phyloP scores from a whole-genome alignment of 441 rosid species.

The Biscutella laevigata region DNA sequence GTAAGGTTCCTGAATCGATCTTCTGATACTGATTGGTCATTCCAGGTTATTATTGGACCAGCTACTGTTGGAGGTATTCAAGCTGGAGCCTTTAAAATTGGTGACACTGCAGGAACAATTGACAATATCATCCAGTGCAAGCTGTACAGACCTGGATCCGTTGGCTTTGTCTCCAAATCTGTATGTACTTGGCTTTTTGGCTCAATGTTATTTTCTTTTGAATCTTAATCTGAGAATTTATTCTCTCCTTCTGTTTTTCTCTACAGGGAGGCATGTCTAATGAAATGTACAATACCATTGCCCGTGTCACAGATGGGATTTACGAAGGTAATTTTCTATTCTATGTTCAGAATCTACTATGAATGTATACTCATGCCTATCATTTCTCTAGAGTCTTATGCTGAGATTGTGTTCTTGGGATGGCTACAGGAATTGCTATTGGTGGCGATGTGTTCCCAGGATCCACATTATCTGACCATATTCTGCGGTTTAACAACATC shows the following conservation, averaged over 20 bases:
- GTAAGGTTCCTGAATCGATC: neutral
- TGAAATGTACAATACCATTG: conserved; percentile 80
- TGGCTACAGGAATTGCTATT: conserved; percentile 70
- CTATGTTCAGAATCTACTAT: conserved; percentile 7
- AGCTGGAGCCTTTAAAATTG: conserved; percentile 97
- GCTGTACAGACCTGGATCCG: conserved; percentile 90
- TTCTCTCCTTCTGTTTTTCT: conserved; percentile 12
- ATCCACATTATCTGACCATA: conserved; percentile 86
- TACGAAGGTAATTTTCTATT: conserved; percentile 54
- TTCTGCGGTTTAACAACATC: conserved; percentile 85
- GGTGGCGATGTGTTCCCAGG: conserved; percentile 98
- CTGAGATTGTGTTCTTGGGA: conserved; percentile 15
- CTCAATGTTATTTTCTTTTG: neutral
- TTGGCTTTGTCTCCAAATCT: conserved; percentile 96
- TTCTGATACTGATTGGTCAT: conserved; percentile 18
- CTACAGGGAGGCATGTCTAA: conserved; percentile 94
- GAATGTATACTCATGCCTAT: conserved; percentile 1
- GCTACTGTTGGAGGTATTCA: conserved; percentile 99
- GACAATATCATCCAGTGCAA: conserved; percentile 87
- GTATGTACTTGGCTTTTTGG: conserved; percentile 34
- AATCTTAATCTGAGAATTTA: neutral
- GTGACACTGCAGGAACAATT: conserved; percentile 96
- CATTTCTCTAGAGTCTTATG: conserved; percentile 13
- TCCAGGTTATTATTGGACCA: conserved; percentile 91
- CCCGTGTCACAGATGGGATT: conserved; percentile 91